Evolutionary conservation across 768 basidiomycete genomes (phyloP).

Genomic region (Pulveroboletus sp.): DNA sequence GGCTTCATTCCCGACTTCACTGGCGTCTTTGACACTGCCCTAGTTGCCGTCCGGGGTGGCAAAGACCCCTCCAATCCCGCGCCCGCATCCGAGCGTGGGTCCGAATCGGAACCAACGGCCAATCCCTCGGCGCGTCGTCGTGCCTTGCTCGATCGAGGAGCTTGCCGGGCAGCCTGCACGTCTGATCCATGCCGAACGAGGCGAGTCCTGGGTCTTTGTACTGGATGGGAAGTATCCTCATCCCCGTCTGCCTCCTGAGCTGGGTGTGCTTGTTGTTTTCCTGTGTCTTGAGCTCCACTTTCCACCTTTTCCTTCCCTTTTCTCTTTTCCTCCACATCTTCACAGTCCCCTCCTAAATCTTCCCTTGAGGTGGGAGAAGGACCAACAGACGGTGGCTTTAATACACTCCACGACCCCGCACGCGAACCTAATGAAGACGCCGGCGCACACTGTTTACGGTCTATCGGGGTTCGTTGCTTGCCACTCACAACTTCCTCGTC

Average conservation of each 20-base stretch:
- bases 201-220: neutral
- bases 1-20: slow-evolving; percentile 27
- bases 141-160: neutral
- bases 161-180: neutral
- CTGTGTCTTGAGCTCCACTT: neutral
- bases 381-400: slow-evolving; percentile 2
- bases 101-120: neutral
- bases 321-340: neutral
- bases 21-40: slow-evolving; percentile 11
- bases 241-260: neutral
- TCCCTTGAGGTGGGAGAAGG: neutral
- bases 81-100: neutral
- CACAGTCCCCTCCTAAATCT: neutral
- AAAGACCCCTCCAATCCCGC: slow-evolving; percentile 4
- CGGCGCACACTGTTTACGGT: neutral
- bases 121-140: neutral
- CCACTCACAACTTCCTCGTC: slow-evolving; percentile 1
- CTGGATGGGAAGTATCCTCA: neutral
- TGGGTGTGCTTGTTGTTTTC: neutral
- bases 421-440: neutral
- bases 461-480: neutral
- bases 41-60: slow-evolving; percentile 8
- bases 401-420: neutral
- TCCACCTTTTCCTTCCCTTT: neutral
- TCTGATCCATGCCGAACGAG: neutral